Percentiles rank a stretch among this genome's conserved stretches.
Conservation (phyloP, 2,329 filamentous ascomycete genomes). For the Sporothrix pallida region DNA sequence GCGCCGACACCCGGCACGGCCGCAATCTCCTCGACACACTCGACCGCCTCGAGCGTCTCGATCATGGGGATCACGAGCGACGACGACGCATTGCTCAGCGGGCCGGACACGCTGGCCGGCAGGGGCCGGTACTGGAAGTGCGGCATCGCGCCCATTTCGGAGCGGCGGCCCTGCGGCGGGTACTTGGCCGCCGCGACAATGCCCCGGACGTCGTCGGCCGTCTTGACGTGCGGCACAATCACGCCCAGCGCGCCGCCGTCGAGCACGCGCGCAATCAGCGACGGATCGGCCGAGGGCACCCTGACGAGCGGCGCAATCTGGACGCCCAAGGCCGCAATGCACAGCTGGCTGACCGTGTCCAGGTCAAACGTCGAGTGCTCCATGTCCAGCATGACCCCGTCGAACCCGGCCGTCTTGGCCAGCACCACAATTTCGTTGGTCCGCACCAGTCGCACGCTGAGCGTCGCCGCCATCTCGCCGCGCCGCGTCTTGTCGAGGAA, state of each 20-base stretch:
- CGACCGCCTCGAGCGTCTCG: conserved; percentile 46
- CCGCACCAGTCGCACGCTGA: conserved; percentile 10
- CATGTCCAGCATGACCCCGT: conserved; percentile 53
- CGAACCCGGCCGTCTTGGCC: conserved; percentile 49
- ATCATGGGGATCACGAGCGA: conserved; percentile 42
- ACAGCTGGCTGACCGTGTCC: conserved; percentile 46
- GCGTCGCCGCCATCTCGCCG: conserved; percentile 18
- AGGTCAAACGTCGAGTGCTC: conserved; percentile 51
- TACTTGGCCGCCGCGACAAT: conserved; percentile 40
- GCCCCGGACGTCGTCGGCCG: conserved; percentile 41
- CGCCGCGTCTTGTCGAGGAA: conserved; percentile 2
- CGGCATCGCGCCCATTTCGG: conserved; percentile 39
- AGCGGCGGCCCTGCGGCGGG: conserved; percentile 41
- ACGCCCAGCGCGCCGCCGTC: conserved; percentile 51
- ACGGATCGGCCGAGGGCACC: conserved; percentile 48
- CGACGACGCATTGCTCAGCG: conserved; percentile 34
- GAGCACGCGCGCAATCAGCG: conserved; percentile 48
- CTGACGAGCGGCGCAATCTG: conserved; percentile 52
- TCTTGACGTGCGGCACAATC: conserved; percentile 50
- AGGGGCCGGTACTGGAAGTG: conserved; percentile 38
- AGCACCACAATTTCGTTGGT: conserved; percentile 40
- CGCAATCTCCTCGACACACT: conserved; percentile 49
- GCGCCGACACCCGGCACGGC: conserved; percentile 50
- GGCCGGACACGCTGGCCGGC: conserved; percentile 32
- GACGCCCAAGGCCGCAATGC: conserved; percentile 48